phyloP scores from a whole-genome alignment of 2,329 filamentous ascomycete species.

The Amphichorda felina region DNA sequence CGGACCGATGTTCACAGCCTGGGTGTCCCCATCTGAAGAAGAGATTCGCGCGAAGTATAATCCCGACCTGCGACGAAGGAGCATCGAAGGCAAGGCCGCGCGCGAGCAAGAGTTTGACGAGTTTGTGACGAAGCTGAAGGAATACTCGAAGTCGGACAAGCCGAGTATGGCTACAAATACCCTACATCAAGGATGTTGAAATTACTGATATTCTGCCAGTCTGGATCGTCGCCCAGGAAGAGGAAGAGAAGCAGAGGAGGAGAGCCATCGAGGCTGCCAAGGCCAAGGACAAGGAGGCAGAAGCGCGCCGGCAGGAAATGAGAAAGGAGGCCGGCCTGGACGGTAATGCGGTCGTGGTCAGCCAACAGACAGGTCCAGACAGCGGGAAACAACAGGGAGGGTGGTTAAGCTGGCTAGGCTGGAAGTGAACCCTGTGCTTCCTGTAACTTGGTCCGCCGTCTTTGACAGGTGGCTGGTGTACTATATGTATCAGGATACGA shows the following conservation, averaged over 20 bases:
- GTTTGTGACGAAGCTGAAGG: constrained; percentile 74
- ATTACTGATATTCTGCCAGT: constrained; percentile 18
- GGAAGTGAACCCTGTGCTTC: background rate
- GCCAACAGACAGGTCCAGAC: background rate
- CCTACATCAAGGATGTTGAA: too few relatives aligned
- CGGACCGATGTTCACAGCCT: constrained; percentile 74
- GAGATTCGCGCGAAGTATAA: constrained; percentile 89
- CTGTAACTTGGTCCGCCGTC: too few relatives aligned
- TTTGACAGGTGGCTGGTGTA: too few relatives aligned
- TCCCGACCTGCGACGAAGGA: constrained; percentile 82
- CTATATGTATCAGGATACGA: too few relatives aligned
- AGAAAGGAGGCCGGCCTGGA: constrained; percentile 32
- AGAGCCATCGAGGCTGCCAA: constrained; percentile 20
- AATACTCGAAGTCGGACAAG: constrained; percentile 83
- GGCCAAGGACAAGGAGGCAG: constrained; percentile 26
- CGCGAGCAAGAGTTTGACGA: constrained; percentile 79
- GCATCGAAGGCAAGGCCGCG: constrained; percentile 65
- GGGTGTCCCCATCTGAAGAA: constrained; percentile 74
- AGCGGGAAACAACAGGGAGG: background rate
- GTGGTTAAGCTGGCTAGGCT: constrained; percentile 2
- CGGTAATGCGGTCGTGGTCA: background rate
- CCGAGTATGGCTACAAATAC: constrained; percentile 51
- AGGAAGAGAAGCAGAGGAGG: constrained; percentile 28
- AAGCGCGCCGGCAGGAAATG: constrained; percentile 34
- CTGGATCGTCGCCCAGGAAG: constrained; percentile 38